These are phyloP conservation scores for Penicillium rolfsii DNA, from an alignment of 2,329 filamentous ascomycete genomes.

Conservation along the genomic window DNA sequence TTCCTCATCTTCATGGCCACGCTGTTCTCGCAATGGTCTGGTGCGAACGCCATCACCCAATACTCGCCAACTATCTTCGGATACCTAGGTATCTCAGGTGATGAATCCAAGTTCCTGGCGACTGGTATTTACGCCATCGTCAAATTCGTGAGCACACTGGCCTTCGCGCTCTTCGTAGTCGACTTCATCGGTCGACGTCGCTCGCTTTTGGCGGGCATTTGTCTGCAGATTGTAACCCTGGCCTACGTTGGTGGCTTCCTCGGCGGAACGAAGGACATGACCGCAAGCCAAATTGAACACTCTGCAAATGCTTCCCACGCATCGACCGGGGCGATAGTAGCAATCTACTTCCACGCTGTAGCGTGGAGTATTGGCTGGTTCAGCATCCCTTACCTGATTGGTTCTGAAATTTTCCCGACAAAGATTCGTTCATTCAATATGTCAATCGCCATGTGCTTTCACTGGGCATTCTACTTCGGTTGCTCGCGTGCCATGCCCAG, in stretches of 20 bases:
- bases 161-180: conserved; percentile 51
- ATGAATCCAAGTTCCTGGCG: conserved; percentile 43
- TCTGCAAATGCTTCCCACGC: conserved; percentile 32
- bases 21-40: conserved; percentile 49
- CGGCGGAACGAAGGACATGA: conserved; percentile 33
- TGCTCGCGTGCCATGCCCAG: conserved; percentile 29
- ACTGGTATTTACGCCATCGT: conserved; percentile 50
- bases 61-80: conserved; percentile 48
- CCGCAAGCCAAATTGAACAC: conserved; percentile 23
- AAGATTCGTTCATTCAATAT: conserved; percentile 50
- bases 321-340: conserved; percentile 47
- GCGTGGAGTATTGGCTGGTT: conserved; percentile 48
- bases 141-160: conserved; percentile 49
- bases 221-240: conserved; percentile 47
- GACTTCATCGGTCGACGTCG: conserved; percentile 48
- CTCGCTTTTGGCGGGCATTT: conserved; percentile 43
- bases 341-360: conserved; percentile 52
- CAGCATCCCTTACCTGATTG: conserved; percentile 52
- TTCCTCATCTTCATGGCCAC: conserved; percentile 46
- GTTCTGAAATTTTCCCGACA: conserved; percentile 52
- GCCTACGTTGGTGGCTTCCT: conserved; percentile 49
- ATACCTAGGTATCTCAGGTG: conserved; percentile 19
- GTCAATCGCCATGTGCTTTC: conserved; percentile 46
- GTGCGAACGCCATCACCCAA: conserved; percentile 50
- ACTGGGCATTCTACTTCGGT: conserved; percentile 51